Evolutionary conservation across 129 eudicot genomes (phyloP).

Genomic region (Lactuca sativa): DNA sequence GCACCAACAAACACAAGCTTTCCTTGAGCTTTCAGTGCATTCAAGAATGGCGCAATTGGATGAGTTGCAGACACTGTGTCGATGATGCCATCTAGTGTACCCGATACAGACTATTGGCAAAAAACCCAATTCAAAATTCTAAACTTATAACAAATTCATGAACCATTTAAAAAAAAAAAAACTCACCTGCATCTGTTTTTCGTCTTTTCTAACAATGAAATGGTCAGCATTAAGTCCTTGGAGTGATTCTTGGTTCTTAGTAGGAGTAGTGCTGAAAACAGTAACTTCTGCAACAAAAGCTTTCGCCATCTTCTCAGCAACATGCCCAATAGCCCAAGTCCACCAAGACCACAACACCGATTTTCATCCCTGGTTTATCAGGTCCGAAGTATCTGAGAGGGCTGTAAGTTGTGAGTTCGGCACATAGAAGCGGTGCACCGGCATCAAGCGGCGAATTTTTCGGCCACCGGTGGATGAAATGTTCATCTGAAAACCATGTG

Average conservation of each 20-base stretch:
- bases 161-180: not conserved
- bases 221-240: conserved; percentile 48
- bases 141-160: not conserved
- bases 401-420: conserved; percentile 56
- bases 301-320: conserved; percentile 63
- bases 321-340: conserved; percentile 40
- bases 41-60: conserved; percentile 37
- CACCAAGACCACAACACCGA: conserved; percentile 72
- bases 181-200: conserved; percentile 37
- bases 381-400: conserved; percentile 46
- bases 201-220: conserved; percentile 43
- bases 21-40: conserved; percentile 41
- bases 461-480: conserved; percentile 50
- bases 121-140: not conserved
- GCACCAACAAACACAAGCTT: conserved; percentile 57
- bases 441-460: conserved; percentile 51
- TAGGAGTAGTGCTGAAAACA: conserved; percentile 48
- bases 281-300: conserved; percentile 60
- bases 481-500: conserved; percentile 51
- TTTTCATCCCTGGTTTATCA: conserved; percentile 50
- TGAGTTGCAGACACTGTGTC: conserved; percentile 51
- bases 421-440: conserved; percentile 62
- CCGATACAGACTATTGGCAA: conserved; percentile 33
- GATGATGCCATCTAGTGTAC: conserved; percentile 55
- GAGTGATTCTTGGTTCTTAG: conserved; percentile 47